A percentile compares a stretch with the other conserved stretches of the same genome.
Conservation (phyloP, 2,329 filamentous ascomycete genomes). For the Microsporum canis region DNA sequence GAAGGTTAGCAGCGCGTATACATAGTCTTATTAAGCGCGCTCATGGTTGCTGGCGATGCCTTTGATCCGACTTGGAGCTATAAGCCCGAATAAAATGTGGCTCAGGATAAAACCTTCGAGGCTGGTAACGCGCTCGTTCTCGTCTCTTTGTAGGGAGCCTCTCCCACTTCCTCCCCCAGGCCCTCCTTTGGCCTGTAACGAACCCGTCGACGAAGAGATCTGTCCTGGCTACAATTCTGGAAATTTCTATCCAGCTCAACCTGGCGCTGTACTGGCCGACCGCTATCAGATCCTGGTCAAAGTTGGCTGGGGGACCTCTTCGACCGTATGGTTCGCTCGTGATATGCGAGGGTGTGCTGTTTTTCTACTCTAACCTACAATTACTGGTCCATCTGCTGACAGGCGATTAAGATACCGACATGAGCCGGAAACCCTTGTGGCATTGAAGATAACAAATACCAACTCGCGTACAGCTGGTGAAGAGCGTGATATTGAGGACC, state of each 20-base stretch:
- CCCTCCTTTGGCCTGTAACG: background rate
- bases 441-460: slow-evolving; percentile 12
- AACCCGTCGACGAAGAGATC: slow-evolving; percentile 10
- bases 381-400: background rate
- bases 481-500: slow-evolving; percentile 20
- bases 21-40: no score
- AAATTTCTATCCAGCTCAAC: slow-evolving; percentile 8
- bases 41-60: no score
- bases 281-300: slow-evolving; percentile 11
- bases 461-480: background rate
- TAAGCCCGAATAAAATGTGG: background rate
- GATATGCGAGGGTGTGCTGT: slow-evolving; percentile 8
- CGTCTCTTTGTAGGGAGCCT: background rate
- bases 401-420: slow-evolving; percentile 3
- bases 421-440: slow-evolving; percentile 7
- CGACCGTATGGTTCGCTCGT: slow-evolving; percentile 12
- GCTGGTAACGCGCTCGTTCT: background rate
- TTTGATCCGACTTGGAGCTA: no score
- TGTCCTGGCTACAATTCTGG: slow-evolving; percentile 7
- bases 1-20: no score
- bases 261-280: slow-evolving; percentile 8
- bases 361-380: background rate
- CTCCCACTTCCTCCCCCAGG: background rate
- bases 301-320: slow-evolving; percentile 10
- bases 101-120: background rate